These are phyloP conservation scores for Hericium erinaceus DNA, from an alignment of 768 basidiomycete genomes.

Conservation along the genomic window DNA sequence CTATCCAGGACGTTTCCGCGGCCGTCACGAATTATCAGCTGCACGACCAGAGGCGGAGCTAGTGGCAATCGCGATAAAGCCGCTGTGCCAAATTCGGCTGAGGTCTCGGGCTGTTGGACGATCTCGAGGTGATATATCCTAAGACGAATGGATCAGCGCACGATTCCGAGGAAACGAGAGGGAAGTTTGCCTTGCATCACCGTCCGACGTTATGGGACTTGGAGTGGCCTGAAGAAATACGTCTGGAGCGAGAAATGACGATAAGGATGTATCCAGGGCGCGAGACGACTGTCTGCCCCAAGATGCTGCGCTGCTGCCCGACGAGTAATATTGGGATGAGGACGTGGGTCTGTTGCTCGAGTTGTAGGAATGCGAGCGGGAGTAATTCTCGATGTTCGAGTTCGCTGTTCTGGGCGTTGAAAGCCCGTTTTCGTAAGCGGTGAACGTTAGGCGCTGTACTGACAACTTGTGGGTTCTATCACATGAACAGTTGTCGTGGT, in stretches of 20 bases:
- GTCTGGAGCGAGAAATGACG: slow-evolving; percentile 5
- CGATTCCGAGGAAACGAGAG: neutral
- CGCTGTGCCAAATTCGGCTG: slow-evolving; percentile 72
- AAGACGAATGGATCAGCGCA: neutral
- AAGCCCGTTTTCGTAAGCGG: neutral
- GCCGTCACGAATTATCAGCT: slow-evolving; percentile 64
- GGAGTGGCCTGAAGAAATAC: slow-evolving; percentile 6
- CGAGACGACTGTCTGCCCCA: slow-evolving; percentile 11
- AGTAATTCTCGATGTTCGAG: neutral
- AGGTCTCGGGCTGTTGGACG: slow-evolving; percentile 73
- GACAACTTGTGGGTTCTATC: neutral
- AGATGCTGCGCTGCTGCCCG: slow-evolving; percentile 4
- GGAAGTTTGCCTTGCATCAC: slow-evolving; percentile 13
- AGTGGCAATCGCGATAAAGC: slow-evolving; percentile 74
- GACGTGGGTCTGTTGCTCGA: slow-evolving; percentile 12
- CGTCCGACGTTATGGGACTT: slow-evolving; percentile 6
- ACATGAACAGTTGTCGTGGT: neutral
- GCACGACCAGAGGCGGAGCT: slow-evolving; percentile 77
- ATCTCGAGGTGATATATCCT: slow-evolving; percentile 71
- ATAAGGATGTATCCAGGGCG: slow-evolving; percentile 5
- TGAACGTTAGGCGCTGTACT: neutral
- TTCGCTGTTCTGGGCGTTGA: neutral
- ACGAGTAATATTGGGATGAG: slow-evolving; percentile 11
- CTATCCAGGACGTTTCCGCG: slow-evolving; percentile 65
- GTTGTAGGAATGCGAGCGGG: neutral